Evolutionary conservation across 495 filamentous ascomycete genomes (phyloP), one percentile per base, ranked within the genome.

Genomic region (Penicillium cataractarum): DNA sequence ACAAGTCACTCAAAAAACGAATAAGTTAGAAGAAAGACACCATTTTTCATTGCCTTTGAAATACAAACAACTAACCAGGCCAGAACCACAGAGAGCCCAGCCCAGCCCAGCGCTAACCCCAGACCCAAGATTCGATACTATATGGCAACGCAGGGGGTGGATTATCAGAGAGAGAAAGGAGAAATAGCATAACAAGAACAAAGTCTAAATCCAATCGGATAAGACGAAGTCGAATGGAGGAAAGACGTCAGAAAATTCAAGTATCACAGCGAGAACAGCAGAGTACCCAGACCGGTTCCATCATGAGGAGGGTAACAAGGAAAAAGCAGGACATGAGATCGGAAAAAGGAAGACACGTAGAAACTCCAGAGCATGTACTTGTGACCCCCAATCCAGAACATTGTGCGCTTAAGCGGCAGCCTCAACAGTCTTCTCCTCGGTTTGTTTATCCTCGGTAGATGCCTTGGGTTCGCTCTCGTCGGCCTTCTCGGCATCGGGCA

Each of bases 401-500:
- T 54, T 27, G 8, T 33, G 17, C 54, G 44, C 26, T 64, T 61
- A 63, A 32, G 52, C 64, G 19, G 55, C 39, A 39, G 66, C 54
- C 58, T 72, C 69, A 22, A 65, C 65, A 13, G 64, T 46, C 51
- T 69, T 67, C 57, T 73, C 66, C 46, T 68, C 72, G 19, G 64
- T 55, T 10, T 58, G 33, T 55, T 67, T 70, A 56, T 74, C 74
- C 39, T 67, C 58, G 46, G 57, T 7, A 7, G 31, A 31, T 10
- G 60, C 54, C 39, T 58, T 27, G 15, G 40, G 12, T 17, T 37
- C 51, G 8, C 19, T 42, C 59, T 68, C 53, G 17, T 61, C 46
- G 53, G 55, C 52, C 39, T 63, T 58, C 39, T 66, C 63, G 35
- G 73, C 67, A 44, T 79, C 67, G 13, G 75, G 69, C 70, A 80